Base-by-base conservation (phyloP, 176 grass and related monocot species). In the Pharus latifolius region DNA sequence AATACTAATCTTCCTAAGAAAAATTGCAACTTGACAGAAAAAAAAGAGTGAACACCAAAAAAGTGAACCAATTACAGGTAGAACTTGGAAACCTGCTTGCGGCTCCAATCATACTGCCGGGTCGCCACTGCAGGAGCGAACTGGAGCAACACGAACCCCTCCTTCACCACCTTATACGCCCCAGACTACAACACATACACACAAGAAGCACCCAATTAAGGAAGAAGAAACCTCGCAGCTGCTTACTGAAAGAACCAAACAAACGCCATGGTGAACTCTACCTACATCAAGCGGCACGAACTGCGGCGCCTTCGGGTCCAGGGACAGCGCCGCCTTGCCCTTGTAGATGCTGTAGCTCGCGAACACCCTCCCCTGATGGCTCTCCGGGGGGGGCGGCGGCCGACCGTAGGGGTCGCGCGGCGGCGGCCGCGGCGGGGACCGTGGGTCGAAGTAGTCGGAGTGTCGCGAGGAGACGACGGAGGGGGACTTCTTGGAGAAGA, bases 61-160 rank as follows among this genome's bases (percentile, higher is more conserved):
- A 50, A 0, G 9, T 32, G 54, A 33, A 24, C 24, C 27, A 81
- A 27, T 7, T 16, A 35, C 38, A 37, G 43, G 0, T 2, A 9
- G 40, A 47, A 2, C n/a, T 23, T 27, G 44, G 0, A 72, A 67
- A 91, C 92, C 88, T 96, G 92, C 58, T 96, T 96, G 33, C 88
- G 80, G 43, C 40, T 86, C 92, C 92, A 98, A 46, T 93, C 90
- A 68, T 90, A 98, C 57, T 93, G 95, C 2, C 89, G 69, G 1
- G 75, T 59, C 6, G 74, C 84, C 25, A 80, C 79, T 6, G 81
- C 87, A 11, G 95, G 89, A 26, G 95, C 84, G 85, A 98, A 98
- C 47, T 98, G 90, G 51, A 98, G 78, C 69, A 93, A 75, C 29
- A 93, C 79, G 59, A 81, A 98, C 7, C 95, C 95, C 68, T 98